Evolutionary conservation across 306 rosid species (phyloP).

Genomic region (Styphnolobium japonicum): DNA sequence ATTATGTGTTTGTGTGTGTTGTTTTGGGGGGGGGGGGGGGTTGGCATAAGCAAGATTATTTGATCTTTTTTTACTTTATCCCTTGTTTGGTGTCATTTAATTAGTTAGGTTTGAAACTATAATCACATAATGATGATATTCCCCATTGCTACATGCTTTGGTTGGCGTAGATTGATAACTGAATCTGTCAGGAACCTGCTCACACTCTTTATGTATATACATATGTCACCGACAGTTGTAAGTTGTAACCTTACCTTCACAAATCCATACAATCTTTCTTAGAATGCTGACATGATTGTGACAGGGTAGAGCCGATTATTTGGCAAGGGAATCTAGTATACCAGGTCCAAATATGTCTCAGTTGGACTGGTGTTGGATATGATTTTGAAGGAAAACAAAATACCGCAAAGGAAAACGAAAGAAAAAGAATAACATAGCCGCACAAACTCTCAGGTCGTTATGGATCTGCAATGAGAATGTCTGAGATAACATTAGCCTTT

Average conservation of each 20-base stretch:
- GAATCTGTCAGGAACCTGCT: background rate
- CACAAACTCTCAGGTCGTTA: background rate
- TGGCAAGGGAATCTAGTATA: conserved; percentile 22
- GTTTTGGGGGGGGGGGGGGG: too few species aligned
- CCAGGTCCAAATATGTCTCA: conserved; percentile 7
- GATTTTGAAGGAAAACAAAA: conserved; percentile 8
- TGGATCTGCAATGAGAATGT: conserved; percentile 17
- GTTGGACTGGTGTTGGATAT: conserved; percentile 12
- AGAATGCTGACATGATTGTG: conserved; percentile 33
- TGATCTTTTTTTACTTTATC: too few species aligned
- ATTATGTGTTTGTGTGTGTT: too few species aligned
- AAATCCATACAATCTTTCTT: conserved; percentile 11
- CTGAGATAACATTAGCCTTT: conserved; percentile 7
- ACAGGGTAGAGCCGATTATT: conserved; percentile 32
- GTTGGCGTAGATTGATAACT: background rate
- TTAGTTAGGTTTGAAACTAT: background rate
- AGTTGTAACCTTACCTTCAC: background rate
- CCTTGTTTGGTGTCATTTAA: too few species aligned
- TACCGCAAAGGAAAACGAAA: background rate
- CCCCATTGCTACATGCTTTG: background rate
- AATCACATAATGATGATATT: background rate
- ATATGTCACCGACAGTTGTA: background rate
- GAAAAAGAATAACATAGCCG: background rate
- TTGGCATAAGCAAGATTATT: too few species aligned
- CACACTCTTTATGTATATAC: conserved; percentile 9